Percentiles rank a stretch among this genome's conserved stretches.
phyloP scores from a whole-genome alignment of 2,329 filamentous ascomycete species.

The Aspergillus oerlinghausenensis region DNA sequence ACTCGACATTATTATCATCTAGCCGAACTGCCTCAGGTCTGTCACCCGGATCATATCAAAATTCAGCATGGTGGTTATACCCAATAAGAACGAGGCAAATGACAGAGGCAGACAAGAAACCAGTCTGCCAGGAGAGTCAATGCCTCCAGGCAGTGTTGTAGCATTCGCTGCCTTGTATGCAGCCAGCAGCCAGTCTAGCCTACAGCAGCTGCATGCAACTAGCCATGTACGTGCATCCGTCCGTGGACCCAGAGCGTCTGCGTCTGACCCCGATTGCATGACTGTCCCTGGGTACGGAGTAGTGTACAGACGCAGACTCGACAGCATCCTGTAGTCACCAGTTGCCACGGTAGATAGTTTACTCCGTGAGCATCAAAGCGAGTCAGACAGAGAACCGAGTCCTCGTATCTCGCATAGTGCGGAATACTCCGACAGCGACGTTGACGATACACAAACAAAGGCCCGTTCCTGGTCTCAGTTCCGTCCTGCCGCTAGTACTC shows the following conservation, averaged over 20 bases:
- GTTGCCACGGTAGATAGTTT: neutral
- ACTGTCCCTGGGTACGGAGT: neutral
- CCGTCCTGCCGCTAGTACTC: too few species aligned
- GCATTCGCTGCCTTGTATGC: neutral
- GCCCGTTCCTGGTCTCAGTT: too few species aligned
- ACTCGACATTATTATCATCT: conserved; percentile 4
- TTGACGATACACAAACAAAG: too few species aligned
- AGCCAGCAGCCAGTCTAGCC: neutral
- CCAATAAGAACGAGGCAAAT: neutral
- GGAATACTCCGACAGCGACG: neutral
- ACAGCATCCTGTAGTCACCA: neutral
- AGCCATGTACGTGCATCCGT: neutral
- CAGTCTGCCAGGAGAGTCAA: neutral
- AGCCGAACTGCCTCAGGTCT: neutral
- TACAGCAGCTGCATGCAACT: neutral
- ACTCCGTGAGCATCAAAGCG: neutral
- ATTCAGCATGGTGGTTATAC: neutral
- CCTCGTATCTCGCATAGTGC: neutral
- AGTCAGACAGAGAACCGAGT: neutral
- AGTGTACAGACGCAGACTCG: neutral
- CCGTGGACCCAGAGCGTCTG: neutral
- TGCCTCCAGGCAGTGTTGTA: neutral
- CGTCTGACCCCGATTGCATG: neutral
- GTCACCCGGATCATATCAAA: neutral
- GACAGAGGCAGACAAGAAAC: neutral